A percentile compares a stretch with the other conserved stretches of the same genome.
These are phyloP conservation scores for Tolypocladium nubicola DNA, from an alignment of 2,329 filamentous ascomycete species.

Conservation along the genomic window DNA sequence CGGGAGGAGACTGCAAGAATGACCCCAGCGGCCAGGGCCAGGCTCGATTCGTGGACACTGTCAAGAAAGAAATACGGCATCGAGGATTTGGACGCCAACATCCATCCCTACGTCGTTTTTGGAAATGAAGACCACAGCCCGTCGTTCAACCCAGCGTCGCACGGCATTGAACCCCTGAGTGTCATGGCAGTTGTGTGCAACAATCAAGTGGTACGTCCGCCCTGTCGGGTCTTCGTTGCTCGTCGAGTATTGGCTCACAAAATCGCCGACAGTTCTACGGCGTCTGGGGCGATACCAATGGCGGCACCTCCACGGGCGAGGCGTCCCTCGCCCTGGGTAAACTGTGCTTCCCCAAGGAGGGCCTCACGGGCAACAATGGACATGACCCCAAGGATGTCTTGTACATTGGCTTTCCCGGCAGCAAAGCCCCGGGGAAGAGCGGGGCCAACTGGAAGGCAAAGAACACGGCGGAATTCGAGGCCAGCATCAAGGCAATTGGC, in stretches of 20 bases:
- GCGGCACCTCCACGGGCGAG: conserved; percentile 35
- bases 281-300: conserved; percentile 48
- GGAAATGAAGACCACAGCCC: conserved; percentile 24
- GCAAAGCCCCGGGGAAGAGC: conserved; percentile 29
- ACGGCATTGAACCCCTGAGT: conserved; percentile 31
- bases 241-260: too few relatives aligned
- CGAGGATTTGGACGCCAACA: conserved; percentile 28
- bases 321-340: conserved; percentile 39
- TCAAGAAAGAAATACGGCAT: conserved; percentile 17
- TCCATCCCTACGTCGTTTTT: conserved; percentile 36
- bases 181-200: conserved; percentile 35
- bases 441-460: conserved; percentile 39
- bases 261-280: conserved; percentile 25
- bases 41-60: conserved; percentile 27
- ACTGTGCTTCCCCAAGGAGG: conserved; percentile 34
- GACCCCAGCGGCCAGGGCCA: conserved; percentile 24
- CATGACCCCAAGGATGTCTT: conserved; percentile 42
- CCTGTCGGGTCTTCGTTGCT: too few relatives aligned
- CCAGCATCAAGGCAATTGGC: conserved; percentile 33
- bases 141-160: conserved; percentile 21
- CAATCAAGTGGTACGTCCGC: conserved; percentile 20
- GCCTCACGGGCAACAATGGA: conserved; percentile 38
- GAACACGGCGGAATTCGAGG: conserved; percentile 33
- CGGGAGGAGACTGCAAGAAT: conserved; percentile 21
- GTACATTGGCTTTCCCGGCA: conserved; percentile 43